These are phyloP conservation scores for Populus nigra DNA, from an alignment of 345 rosid species.

Conservation along the genomic window DNA sequence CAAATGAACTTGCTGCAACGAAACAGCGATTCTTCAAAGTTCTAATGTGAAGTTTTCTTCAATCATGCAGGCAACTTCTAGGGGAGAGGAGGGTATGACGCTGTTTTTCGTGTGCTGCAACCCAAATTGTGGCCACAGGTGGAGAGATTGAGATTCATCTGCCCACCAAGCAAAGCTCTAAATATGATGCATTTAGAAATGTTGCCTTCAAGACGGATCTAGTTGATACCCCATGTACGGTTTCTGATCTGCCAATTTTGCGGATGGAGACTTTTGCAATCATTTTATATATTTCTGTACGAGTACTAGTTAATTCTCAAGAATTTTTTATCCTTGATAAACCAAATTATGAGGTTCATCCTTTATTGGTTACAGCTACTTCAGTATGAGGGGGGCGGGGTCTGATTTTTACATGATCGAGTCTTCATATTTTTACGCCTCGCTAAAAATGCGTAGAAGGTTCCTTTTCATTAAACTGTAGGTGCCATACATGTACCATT, in stretches of 20 bases:
- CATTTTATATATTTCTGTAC: neutral
- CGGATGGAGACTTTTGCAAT: neutral
- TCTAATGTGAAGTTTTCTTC: neutral
- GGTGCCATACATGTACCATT: neutral
- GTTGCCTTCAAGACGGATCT: neutral
- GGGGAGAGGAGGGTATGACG: constrained; percentile 94
- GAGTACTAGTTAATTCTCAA: neutral
- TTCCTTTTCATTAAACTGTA: neutral
- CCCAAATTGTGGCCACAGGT: constrained; percentile 63
- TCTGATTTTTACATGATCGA: too few species aligned
- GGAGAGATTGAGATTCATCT: constrained; percentile 53
- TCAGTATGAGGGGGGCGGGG: neutral
- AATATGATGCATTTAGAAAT: constrained; percentile 2
- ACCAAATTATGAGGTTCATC: neutral
- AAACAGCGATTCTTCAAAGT: neutral
- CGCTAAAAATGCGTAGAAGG: neutral
- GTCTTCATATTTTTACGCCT: neutral
- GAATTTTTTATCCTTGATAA: neutral
- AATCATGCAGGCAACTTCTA: constrained; percentile 45
- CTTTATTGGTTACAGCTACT: neutral
- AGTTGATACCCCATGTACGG: neutral
- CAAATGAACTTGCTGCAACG: neutral
- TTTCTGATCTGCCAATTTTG: neutral
- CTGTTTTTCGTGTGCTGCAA: constrained; percentile 89
- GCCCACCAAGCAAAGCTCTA: neutral